Evolutionary conservation across 2,329 filamentous ascomycete genomes (phyloP).

Genomic region (Cladosporium sp.): DNA sequence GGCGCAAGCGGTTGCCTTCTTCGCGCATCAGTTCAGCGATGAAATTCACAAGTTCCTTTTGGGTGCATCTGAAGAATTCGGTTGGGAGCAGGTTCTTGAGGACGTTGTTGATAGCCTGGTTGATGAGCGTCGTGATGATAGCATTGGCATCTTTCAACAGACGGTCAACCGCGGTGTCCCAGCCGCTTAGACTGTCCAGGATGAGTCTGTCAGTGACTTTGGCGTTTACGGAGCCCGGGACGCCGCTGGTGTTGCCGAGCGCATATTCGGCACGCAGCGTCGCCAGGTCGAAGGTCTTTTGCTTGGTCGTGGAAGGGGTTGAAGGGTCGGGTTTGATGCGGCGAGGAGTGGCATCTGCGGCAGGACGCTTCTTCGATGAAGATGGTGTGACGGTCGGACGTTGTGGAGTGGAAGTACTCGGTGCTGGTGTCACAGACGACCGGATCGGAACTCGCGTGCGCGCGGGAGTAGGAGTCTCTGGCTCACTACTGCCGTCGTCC

Average conservation of each 20-base stretch:
- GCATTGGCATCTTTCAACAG: background rate
- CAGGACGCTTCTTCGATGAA: conserved; percentile 10
- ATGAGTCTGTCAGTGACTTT: conserved; percentile 19
- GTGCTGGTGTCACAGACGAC: background rate
- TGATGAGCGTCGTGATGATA: background rate
- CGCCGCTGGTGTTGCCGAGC: background rate
- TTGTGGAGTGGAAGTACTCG: background rate
- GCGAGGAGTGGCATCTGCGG: background rate
- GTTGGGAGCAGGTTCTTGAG: background rate
- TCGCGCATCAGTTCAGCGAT: conserved; percentile 25
- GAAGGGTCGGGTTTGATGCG: background rate
- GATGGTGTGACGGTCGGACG: background rate
- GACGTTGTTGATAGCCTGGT: background rate
- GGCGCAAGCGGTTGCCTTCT: conserved; percentile 28
- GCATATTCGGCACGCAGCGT: background rate
- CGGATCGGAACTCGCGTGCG: background rate
- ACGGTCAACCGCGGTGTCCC: conserved; percentile 25
- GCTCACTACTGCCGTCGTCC: conserved; percentile 17
- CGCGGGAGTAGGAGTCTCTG: conserved; percentile 12
- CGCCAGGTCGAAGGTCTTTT: background rate
- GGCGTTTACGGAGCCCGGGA: background rate
- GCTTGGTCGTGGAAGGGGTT: background rate
- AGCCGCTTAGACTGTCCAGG: conserved; percentile 29
- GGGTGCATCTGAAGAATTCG: background rate
- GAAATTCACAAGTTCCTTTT: conserved; percentile 30